Percentiles rank a stretch among this genome's conserved stretches.
phyloP scores from a whole-genome alignment of 2,329 filamentous ascomycete species.

The Exophiala bonariae region DNA sequence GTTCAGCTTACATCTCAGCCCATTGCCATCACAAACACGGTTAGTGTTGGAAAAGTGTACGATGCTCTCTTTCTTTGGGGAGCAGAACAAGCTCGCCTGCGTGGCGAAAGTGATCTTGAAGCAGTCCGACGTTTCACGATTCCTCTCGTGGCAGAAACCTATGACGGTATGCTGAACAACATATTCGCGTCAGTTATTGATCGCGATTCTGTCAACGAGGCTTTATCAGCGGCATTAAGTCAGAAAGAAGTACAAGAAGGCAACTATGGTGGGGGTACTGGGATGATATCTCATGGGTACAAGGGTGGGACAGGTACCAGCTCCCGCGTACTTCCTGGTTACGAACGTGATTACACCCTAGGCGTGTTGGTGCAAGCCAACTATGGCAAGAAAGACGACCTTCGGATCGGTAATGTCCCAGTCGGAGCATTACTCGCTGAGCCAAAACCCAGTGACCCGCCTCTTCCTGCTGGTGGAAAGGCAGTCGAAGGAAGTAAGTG shows the following conservation, averaged over 20 bases:
- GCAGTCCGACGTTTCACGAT: no score
- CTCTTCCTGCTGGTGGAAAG: constrained; percentile 52
- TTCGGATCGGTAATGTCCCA: constrained; percentile 62
- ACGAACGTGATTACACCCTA: constrained; percentile 54
- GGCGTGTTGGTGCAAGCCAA: constrained; percentile 66
- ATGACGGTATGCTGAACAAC: no score
- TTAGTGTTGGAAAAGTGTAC: no score
- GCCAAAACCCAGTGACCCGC: constrained; percentile 7
- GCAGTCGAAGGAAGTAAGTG: constrained; percentile 32
- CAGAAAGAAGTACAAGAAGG: constrained; percentile 47
- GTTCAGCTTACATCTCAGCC: no score
- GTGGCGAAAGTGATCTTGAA: no score
- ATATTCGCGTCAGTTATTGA: no score
- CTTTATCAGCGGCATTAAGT: no score
- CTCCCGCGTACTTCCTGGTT: constrained; percentile 47
- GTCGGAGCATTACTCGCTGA: constrained; percentile 44
- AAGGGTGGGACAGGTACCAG: constrained; percentile 67
- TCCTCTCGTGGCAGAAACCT: no score
- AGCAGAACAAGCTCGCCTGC: no score
- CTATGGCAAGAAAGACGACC: constrained; percentile 59
- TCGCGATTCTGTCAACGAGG: no score
- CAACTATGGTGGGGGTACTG: constrained; percentile 66
- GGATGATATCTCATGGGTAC: constrained; percentile 66
- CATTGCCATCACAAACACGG: no score
- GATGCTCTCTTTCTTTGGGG: no score